phyloP scores from a whole-genome alignment of 768 basidiomycete genomes.

The Termitomyces sp. region DNA sequence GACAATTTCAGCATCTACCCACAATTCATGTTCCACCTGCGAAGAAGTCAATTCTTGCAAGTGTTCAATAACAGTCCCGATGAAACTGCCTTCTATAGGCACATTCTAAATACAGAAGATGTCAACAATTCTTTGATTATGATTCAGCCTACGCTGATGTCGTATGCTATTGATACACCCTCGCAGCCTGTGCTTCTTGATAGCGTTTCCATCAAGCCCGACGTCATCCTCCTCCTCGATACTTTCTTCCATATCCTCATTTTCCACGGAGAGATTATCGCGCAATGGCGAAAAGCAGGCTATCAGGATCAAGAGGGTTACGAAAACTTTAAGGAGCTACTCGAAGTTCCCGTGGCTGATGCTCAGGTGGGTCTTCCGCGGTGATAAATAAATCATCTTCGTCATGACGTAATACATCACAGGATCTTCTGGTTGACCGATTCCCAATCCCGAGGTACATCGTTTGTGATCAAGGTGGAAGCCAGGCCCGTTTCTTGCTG shows the following conservation, averaged over 20 bases:
- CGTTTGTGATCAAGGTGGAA: constrained; percentile 95
- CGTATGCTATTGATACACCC: constrained; percentile 88
- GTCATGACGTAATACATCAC: constrained; percentile 1
- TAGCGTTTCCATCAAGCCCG: constrained; percentile 95
- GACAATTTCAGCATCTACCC: constrained; percentile 99
- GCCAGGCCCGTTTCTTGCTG: constrained; percentile 96
- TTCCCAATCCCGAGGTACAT: constrained; percentile 98
- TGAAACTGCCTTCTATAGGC: constrained; percentile 99
- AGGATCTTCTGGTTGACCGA: constrained; percentile 93
- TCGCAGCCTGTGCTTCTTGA: constrained; percentile 95
- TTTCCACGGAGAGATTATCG: constrained; percentile 97
- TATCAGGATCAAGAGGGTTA: constrained; percentile 99
- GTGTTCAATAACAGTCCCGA: constrained; percentile 99
- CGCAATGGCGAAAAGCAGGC: constrained; percentile 96
- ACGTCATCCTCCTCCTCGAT: constrained; percentile 93
- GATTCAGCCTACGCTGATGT: constrained; percentile 99
- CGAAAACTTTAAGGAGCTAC: constrained; percentile 95
- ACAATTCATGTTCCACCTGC: constrained; percentile 99
- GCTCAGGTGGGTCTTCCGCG: constrained; percentile 61
- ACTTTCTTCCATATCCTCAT: constrained; percentile 99
- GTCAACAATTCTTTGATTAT: constrained; percentile 99
- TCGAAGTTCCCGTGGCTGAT: constrained; percentile 82
- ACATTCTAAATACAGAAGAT: constrained; percentile 94
- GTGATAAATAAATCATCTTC: neutral
- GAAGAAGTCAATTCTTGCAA: constrained; percentile 96